A percentile compares a stretch with the other conserved stretches of the same genome.
Evolutionary conservation across 176 grass and related monocot species (phyloP).

Genomic region (Cenchrus fungigraminus): DNA sequence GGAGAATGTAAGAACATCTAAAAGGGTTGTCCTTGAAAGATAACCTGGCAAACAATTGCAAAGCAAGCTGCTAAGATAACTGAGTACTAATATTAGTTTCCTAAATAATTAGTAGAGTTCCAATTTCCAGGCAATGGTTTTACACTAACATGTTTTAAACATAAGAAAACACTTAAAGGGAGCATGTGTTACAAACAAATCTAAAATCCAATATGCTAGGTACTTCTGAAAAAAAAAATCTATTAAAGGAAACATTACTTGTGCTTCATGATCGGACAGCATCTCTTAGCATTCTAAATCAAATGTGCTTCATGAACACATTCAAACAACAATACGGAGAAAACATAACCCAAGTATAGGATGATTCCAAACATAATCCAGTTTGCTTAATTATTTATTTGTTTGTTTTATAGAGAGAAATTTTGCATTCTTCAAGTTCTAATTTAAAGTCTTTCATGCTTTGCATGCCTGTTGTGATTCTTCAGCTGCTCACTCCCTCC

Average conservation of each 20-base stretch:
- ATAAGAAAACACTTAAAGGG: background rate
- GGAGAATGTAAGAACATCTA: slow-evolving; percentile 96
- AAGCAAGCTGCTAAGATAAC: slow-evolving; percentile 8
- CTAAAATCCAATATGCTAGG: background rate
- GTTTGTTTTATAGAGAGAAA: background rate
- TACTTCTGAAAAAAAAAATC: background rate
- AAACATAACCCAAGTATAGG: slow-evolving; percentile 1
- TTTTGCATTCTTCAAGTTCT: background rate
- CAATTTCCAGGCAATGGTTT: background rate
- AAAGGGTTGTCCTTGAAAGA: slow-evolving; percentile 77
- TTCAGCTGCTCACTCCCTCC: background rate
- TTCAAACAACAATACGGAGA: background rate
- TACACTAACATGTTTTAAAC: background rate
- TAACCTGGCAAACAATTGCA: slow-evolving; percentile 50
- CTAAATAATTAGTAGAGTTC: background rate
- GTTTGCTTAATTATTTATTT: too few species aligned
- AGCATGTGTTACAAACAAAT: background rate
- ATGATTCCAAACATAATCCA: background rate
- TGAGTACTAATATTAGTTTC: background rate
- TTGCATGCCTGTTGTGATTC: background rate
- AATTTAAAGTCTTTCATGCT: background rate
- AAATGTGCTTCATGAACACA: background rate
- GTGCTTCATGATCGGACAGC: background rate
- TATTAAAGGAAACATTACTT: background rate
- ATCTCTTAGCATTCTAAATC: background rate